Base-by-base conservation (phyloP, 352 stramenopile species). In the Pelagophyceae sp. region DNA sequence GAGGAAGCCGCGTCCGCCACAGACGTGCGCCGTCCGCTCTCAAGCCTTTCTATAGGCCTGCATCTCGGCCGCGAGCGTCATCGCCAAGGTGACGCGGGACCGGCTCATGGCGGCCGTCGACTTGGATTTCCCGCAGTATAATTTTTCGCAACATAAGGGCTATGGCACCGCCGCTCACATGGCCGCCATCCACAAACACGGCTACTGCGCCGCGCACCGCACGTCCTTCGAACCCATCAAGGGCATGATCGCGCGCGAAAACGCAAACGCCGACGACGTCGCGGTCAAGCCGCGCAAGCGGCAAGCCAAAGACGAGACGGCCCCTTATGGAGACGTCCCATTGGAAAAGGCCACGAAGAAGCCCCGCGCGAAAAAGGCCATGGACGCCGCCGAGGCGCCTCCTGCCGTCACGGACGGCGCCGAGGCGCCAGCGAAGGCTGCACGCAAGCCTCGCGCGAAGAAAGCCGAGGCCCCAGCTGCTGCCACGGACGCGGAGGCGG, bases 81-180 rank as follows among this genome's bases (percentile, higher is more conserved):
- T 99, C 61, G 96, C 96, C 65, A 99, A 99, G 82, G 96, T 99
- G 25, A 97, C 93, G 31, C 87, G 96, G 67, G 96, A 99, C 85
- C 86, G 94, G n/a, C 79, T 99, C 58, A 99, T 99, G 95, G 82
- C 94, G 71, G 86, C 90, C 67, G 96, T 97, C 80, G 87, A 98
- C 80, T 81, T 82, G 58, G 79, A 95, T 77, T 99, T 93, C 85
- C 95, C 95, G 35, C 78, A 90, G 64, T 99, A 98, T 82, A 88
- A 91, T 72, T 88, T 99, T 37, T 89, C 88, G 38, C 90, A 97
- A 82, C 93, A 99, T 87, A 99, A 99, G 79, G 96, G 95, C 32
- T 99, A 99, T 85, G 92, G 91, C 17, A 99, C 95, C 23, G 84
- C 78, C 27, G 91, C 87, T 51, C 96, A 99, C 85, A 91, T 96